phyloP scores from a whole-genome alignment of 257 asterid species.

The Ajuga chamaepitys region DNA sequence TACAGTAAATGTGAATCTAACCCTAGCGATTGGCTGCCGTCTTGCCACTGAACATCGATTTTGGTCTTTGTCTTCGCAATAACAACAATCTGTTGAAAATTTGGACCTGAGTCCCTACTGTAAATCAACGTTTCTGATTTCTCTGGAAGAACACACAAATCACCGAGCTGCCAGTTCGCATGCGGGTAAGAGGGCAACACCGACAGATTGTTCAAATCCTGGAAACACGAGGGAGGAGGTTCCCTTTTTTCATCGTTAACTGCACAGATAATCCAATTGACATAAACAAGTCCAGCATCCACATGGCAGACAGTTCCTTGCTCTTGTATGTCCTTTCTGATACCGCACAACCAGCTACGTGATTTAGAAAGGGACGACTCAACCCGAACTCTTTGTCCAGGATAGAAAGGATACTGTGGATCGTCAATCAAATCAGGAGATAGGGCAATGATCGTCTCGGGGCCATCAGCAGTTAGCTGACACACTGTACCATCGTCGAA shows the following conservation, averaged over 20 bases:
- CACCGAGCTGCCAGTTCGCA: slow-evolving; percentile 89
- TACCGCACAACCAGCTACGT: slow-evolving; percentile 69
- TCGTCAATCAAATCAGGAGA: slow-evolving; percentile 69
- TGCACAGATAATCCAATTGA: slow-evolving; percentile 73
- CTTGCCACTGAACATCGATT: slow-evolving; percentile 89
- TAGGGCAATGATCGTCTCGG: slow-evolving; percentile 46
- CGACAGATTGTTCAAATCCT: slow-evolving; percentile 45
- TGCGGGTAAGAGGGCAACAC: slow-evolving; percentile 52
- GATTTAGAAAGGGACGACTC: slow-evolving; percentile 37
- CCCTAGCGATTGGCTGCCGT: slow-evolving; percentile 57
- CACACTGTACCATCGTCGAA: slow-evolving; percentile 68
- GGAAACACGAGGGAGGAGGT: slow-evolving; percentile 39
- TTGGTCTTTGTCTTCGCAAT: slow-evolving; percentile 61
- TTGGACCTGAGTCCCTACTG: slow-evolving; percentile 20
- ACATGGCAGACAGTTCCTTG: slow-evolving; percentile 59
- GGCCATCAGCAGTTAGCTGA: slow-evolving; percentile 35
- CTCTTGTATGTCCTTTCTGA: slow-evolving; percentile 28
- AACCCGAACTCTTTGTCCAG: slow-evolving; percentile 73
- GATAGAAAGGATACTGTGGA: slow-evolving; percentile 67
- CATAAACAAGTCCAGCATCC: slow-evolving; percentile 61
- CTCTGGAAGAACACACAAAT: slow-evolving; percentile 60
- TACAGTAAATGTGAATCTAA: slow-evolving; percentile 51
- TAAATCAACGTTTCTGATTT: no score
- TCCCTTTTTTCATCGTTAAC: slow-evolving; percentile 28
- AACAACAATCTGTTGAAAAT: slow-evolving; percentile 42